Conservation (phyloP, 192 early-diverging fungal genomes). For the Physocladia obscura region DNA sequence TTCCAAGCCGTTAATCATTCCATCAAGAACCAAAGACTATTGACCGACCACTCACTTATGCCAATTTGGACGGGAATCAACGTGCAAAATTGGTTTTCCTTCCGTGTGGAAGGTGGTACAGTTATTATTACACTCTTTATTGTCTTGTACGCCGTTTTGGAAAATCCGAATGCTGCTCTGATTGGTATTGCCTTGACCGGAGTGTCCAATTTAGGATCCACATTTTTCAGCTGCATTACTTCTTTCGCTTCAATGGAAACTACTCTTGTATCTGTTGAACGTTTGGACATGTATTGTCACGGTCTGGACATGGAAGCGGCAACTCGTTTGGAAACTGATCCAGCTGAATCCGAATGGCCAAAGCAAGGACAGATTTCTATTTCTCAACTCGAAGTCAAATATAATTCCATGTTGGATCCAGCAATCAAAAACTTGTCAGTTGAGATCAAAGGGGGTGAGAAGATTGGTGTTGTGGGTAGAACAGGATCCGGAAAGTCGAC, state of each 20-base stretch:
- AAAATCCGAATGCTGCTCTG: neutral
- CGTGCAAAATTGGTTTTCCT: constrained; percentile 17
- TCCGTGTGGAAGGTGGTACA: neutral
- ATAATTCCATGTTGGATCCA: constrained; percentile 23
- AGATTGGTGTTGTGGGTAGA: constrained; percentile 67
- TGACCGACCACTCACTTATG: constrained; percentile 13
- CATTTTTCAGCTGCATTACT: neutral
- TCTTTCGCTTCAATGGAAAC: neutral
- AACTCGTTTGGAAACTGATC: neutral
- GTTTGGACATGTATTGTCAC: constrained; percentile 44
- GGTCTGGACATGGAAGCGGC: constrained; percentile 36
- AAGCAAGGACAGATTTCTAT: constrained; percentile 6
- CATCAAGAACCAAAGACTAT: neutral
- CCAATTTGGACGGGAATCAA: constrained; percentile 7
- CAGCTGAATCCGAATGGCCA: constrained; percentile 17
- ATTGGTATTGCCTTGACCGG: constrained; percentile 8
- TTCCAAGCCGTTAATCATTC: constrained; percentile 45
- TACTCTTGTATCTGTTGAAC: constrained; percentile 50
- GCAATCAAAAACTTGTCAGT: constrained; percentile 75
- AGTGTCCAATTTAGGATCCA: neutral
- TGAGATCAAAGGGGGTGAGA: constrained; percentile 64
- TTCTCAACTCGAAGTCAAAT: constrained; percentile 25
- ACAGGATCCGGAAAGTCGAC: constrained; percentile 56
- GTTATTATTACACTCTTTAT: neutral
- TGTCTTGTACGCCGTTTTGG: neutral